Percentiles rank a stretch among this genome's conserved stretches.
These are phyloP conservation scores for Backusella tuberculispora DNA, from an alignment of 192 early-diverging fungal species.

Conservation along the genomic window DNA sequence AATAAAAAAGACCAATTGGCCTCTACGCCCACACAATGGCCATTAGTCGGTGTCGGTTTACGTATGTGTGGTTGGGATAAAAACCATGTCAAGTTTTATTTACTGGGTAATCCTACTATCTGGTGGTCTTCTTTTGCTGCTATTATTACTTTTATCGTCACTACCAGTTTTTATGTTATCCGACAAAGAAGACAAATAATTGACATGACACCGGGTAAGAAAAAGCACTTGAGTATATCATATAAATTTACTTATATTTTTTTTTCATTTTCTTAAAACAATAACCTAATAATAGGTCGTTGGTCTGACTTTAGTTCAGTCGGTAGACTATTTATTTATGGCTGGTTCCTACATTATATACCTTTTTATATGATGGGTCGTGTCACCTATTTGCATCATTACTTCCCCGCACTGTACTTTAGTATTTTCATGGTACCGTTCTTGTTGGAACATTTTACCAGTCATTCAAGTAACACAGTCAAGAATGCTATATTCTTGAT, in stretches of 20 bases:
- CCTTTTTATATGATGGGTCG: slow-evolving; percentile 98
- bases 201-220: slow-evolving; percentile 54
- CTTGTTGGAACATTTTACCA: slow-evolving; percentile 72
- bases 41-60: slow-evolving; percentile 80
- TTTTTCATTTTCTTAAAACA: no score
- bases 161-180: slow-evolving; percentile 55
- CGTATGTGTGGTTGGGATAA: slow-evolving; percentile 96
- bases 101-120: slow-evolving; percentile 91
- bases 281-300: neutral
- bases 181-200: slow-evolving; percentile 65
- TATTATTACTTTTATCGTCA: slow-evolving; percentile 41
- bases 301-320: slow-evolving; percentile 64
- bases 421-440: slow-evolving; percentile 79
- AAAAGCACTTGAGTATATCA: slow-evolving; percentile 14
- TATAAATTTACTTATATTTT: neutral
- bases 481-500: neutral
- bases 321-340: slow-evolving; percentile 74
- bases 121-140: slow-evolving; percentile 81
- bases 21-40: slow-evolving; percentile 89
- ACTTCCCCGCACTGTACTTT: slow-evolving; percentile 96
- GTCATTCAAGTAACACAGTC: neutral
- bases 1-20: slow-evolving; percentile 88
- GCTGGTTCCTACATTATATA: slow-evolving; percentile 94
- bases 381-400: slow-evolving; percentile 96
- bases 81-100: slow-evolving; percentile 82